Percentiles rank a stretch among this genome's conserved stretches.
Conservation (phyloP, 2,329 filamentous ascomycete species). For the Nannizziopsis barbatae region DNA sequence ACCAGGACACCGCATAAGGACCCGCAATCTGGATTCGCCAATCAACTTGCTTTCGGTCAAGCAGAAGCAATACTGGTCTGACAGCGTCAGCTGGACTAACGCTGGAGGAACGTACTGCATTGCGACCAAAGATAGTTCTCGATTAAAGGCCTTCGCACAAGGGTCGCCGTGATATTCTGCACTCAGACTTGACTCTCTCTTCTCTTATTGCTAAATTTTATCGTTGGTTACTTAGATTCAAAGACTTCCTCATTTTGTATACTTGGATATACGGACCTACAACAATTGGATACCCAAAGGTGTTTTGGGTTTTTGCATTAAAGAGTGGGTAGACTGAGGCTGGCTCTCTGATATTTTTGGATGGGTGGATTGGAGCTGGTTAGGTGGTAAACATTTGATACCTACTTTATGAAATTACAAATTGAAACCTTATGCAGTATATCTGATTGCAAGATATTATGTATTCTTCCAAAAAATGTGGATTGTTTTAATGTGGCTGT, state of each 20-base stretch:
- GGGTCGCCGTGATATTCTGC: not conserved
- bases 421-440: no score
- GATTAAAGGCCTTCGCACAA: constrained; percentile 38
- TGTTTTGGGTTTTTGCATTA: no score
- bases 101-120: constrained; percentile 78
- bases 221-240: no score
- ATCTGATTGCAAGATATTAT: no score
- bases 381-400: no score
- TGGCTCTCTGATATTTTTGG: not conserved
- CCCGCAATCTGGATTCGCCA: constrained; percentile 65
- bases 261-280: no score
- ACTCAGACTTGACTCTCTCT: not conserved
- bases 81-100: constrained; percentile 80
- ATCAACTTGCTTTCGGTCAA: constrained; percentile 71
- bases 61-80: constrained; percentile 56
- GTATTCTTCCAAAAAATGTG: no score
- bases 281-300: no score
- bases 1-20: constrained; percentile 61
- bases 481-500: no score
- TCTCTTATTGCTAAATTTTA: not conserved
- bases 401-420: no score
- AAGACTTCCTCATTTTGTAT: no score
- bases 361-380: no score
- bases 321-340: not conserved
- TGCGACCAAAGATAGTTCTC: constrained; percentile 60